Percentiles rank a stretch among this genome's conserved stretches.
These are phyloP conservation scores for Erodium moschatum DNA, from an alignment of 441 rosid species.

Conservation along the genomic window DNA sequence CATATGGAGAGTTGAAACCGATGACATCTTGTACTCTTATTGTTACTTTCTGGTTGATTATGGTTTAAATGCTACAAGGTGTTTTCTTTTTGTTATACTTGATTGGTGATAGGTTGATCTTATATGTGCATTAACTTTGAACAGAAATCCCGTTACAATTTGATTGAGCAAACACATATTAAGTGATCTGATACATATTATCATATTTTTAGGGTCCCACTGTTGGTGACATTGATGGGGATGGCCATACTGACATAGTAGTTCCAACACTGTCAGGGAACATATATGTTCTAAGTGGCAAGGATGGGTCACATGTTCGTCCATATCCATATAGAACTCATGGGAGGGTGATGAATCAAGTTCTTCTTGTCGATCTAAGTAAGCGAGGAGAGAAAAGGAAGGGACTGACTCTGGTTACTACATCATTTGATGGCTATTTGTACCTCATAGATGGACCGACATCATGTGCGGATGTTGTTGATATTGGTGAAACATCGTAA, in stretches of 20 bases:
- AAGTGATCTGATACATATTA: slow-evolving; percentile 21
- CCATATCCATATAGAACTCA: slow-evolving; percentile 99
- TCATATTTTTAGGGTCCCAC: slow-evolving; percentile 57
- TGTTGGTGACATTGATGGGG: slow-evolving; percentile 93
- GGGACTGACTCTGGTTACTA: slow-evolving; percentile 88
- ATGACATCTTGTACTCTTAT: no score
- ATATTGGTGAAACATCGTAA: slow-evolving; percentile 98
- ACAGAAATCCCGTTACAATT: not conserved
- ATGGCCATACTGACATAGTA: slow-evolving; percentile 89
- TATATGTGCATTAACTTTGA: not conserved
- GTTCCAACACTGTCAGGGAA: slow-evolving; percentile 92
- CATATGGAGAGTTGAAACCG: no score
- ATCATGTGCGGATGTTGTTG: slow-evolving; percentile 93
- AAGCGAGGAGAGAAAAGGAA: slow-evolving; percentile 67
- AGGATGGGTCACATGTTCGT: slow-evolving; percentile 81
- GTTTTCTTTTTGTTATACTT: not conserved
- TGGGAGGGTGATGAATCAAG: slow-evolving; percentile 97
- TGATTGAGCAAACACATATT: slow-evolving; percentile 3
- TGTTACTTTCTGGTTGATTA: not conserved
- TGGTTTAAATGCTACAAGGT: not conserved
- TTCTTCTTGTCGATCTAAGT: slow-evolving; percentile 88
- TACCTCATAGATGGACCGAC: slow-evolving; percentile 98
- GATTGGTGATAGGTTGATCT: not conserved
- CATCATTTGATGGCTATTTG: slow-evolving; percentile 94
- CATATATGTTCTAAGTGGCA: slow-evolving; percentile 86